Evolutionary conservation across 202 grass and related monocot species (phyloP), one percentile per base, ranked within the genome.

Genomic region (Saccharum hybrid): DNA sequence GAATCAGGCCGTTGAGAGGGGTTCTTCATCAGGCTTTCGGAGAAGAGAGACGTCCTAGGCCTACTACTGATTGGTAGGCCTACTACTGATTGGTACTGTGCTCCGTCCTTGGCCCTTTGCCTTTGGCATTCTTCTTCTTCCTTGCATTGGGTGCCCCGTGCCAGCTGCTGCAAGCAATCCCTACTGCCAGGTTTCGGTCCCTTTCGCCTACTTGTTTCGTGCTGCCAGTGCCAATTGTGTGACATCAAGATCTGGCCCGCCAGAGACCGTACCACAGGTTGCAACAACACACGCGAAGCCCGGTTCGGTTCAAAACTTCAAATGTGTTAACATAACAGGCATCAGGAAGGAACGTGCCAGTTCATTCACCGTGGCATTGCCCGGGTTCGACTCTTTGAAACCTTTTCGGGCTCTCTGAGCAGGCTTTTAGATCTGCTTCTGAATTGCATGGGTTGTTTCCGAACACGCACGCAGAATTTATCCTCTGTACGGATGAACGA

Each of bases 1-100:
- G 81, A 72, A 87, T 77, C 65, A 61, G 57, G 84, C 81, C 81
- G 71, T 84, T 90, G 81, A 7, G 81, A 66, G 8, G 65, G 4
- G 56, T 56, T 81, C 19, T 89, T 63, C 65, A 28, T 70, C 69
- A 65, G 52, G 18, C 71, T 49, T 36, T 49, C 30, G 30, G 22
- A 33, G 63, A 49, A 66, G 33, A 1, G 38, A 45, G 18, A 56
- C 7, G 46, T 36, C 66, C 19, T 69, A 14, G 30, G 23, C 66
- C 10, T 74, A 19, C n/a, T n/a, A n/a, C n/a, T n/a, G n/a, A n/a
- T n/a, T n/a, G n/a, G n/a, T n/a, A n/a, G n/a, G n/a, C n/a, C n/a
- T n/a, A n/a, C n/a, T n/a, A n/a, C n/a, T n/a, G n/a, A n/a, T n/a
- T n/a, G n/a, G n/a, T n/a, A n/a, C 21, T 10, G 15, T 72, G 52